A percentile compares a stretch with the other conserved stretches of the same genome.
These are phyloP conservation scores for Priceomyces medius DNA, from an alignment of 805 yeast genomes.

Conservation along the genomic window DNA sequence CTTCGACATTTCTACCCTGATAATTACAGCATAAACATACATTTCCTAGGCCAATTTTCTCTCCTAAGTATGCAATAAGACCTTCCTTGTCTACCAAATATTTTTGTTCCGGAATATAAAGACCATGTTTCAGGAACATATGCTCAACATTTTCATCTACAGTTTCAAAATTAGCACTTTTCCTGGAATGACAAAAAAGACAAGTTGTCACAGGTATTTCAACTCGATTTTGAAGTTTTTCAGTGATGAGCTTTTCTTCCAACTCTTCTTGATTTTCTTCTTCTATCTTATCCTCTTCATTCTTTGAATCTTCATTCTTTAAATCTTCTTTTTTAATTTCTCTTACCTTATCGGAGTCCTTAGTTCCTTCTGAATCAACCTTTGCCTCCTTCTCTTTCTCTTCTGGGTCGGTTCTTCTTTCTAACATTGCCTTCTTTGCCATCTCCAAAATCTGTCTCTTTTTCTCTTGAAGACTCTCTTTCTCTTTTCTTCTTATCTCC, in stretches of 20 bases:
- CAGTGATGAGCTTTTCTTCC: slow-evolving; percentile 44
- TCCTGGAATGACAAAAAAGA: slow-evolving; percentile 46
- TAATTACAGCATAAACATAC: slow-evolving; percentile 80
- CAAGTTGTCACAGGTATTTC: slow-evolving; percentile 51
- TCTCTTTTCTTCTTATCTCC: slow-evolving; percentile 49
- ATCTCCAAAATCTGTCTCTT: slow-evolving; percentile 47
- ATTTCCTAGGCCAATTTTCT: slow-evolving; percentile 78
- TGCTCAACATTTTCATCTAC: slow-evolving; percentile 56
- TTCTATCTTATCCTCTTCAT: neutral
- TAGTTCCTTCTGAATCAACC: slow-evolving; percentile 5
- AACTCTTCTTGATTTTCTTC: slow-evolving; percentile 22
- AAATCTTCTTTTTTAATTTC: neutral
- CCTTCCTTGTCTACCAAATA: slow-evolving; percentile 71
- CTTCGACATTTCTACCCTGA: slow-evolving; percentile 80
- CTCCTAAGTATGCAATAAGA: slow-evolving; percentile 70
- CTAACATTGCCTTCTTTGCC: slow-evolving; percentile 43
- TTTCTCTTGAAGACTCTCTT: slow-evolving; percentile 49
- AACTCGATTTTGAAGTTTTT: slow-evolving; percentile 45
- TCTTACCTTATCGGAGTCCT: neutral
- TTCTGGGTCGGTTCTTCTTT: slow-evolving; percentile 6
- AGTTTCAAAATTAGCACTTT: slow-evolving; percentile 29
- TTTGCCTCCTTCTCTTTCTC: neutral
- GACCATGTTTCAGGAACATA: slow-evolving; percentile 78
- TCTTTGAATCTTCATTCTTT: neutral
- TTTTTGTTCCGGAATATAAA: slow-evolving; percentile 80